These are phyloP conservation scores for Pascua sp. DNA, from an alignment of 1,284 basidiomycete genomes.

Conservation along the genomic window DNA sequence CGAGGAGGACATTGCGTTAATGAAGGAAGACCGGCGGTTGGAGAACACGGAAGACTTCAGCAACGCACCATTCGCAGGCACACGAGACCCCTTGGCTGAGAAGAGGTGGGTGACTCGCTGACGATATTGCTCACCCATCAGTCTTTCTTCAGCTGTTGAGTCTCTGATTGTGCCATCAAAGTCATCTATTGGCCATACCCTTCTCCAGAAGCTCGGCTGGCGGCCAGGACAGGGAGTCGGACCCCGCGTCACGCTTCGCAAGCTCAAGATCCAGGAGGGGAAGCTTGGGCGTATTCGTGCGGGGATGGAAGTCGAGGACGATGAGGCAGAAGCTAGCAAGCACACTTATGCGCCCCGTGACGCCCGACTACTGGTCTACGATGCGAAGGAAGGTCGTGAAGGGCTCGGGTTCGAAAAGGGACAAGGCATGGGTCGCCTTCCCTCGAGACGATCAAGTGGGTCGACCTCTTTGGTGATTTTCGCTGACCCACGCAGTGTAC, in stretches of 20 bases:
- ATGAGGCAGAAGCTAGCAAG: conserved; percentile 66
- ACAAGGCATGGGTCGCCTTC: conserved; percentile 56
- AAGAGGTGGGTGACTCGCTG: conserved; percentile 18
- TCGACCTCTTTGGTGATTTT: no score
- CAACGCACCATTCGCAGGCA: conserved; percentile 64
- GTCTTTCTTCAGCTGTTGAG: conserved; percentile 55
- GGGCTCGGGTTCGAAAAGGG: conserved; percentile 75
- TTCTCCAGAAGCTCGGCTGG: conserved; percentile 96
- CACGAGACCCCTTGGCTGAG: conserved; percentile 53
- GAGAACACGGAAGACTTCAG: conserved; percentile 54
- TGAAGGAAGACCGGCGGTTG: conserved; percentile 67
- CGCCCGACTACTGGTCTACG: conserved; percentile 61
- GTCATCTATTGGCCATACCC: conserved; percentile 65
- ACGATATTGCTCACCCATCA: conserved; percentile 31
- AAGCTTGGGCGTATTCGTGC: conserved; percentile 45
- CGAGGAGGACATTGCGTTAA: conserved; percentile 87
- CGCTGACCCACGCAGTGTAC: conserved; percentile 24
- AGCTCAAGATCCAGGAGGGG: conserved; percentile 67
- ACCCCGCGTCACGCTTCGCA: conserved; percentile 75
- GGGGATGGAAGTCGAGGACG: conserved; percentile 50
- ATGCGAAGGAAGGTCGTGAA: conserved; percentile 67
- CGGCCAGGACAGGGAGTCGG: conserved; percentile 86
- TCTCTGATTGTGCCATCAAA: conserved; percentile 47
- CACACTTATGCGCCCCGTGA: conserved; percentile 84
- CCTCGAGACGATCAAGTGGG: conserved; percentile 25